Base-by-base conservation (phyloP, 139 green algal genomes). In the Pleodorina starrii region DNA sequence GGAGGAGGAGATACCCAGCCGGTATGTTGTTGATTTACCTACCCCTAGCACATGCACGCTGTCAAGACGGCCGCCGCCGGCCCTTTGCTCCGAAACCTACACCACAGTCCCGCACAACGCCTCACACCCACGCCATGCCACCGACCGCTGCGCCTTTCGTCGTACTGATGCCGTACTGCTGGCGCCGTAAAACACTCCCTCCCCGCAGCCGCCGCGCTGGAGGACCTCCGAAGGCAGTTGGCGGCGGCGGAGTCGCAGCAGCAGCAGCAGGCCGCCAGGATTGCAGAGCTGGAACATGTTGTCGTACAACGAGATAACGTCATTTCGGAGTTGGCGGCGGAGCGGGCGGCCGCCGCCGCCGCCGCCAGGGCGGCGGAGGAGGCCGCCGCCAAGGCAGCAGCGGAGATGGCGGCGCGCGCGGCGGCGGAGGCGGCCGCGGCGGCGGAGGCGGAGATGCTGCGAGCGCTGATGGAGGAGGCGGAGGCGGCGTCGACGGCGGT, bases 271-370 rank as follows among this genome's bases (percentile, higher is more conserved):
- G 32, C n/a, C 27, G 82, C 63, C 43, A 80, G n/a, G 32, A 44
- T 88, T 2, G 83, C 66, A 0, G 66, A 88, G 68, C 66, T 88
- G 66, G 68, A 88, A 44, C 44, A 80, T 3, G 35, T 44, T 29
- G 27, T 88, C 42, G 68, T 60, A 73, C 57, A 74, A 10, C 54
- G 57, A 14, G 79, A 86, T 11, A 40, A 57, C 54, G 9, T n/a
- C 35, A 46, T 77, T 12, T 63, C 51, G 29, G 80, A 87, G 59
- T 68, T 78, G 5, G 36, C 21, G 42, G 60, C 80, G 10, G 38
- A 85, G 57, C 44, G 44, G 16, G 50, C 76, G 5, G 74, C 74
- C 23, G 36, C 35, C 10, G 51, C 50, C 11, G 59, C 57, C 10
- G 79, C 57, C 5, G 79, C 57, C 6, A 29, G 75, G 57, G 79